Base-by-base conservation (phyloP, 495 filamentous ascomycete genomes). In the Pseudevernia furfuracea region DNA sequence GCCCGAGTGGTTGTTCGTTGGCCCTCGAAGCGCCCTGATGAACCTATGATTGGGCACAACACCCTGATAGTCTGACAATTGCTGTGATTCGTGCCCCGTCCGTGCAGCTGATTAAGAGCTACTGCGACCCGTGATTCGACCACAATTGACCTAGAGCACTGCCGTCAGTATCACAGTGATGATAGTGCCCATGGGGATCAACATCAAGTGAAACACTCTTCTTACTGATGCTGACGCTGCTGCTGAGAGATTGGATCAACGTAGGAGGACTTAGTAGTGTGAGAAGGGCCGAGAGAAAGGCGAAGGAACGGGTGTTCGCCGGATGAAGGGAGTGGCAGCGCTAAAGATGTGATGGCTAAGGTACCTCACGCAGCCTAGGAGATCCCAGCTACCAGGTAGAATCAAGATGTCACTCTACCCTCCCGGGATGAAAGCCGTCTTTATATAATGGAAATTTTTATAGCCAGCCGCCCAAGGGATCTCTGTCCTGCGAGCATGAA, bases 51-150 rank as follows among this genome's bases (percentile, higher is more conserved):
- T 44, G 65, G 58, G 30, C 61, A 48, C 34, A 60, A 39, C 48
- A 53, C 32, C 48, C 58, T 43, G 34, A 32, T 59, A 61, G 64
- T 43, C 38, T 60, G 61, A 67, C 48, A 63, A 28, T 38, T 11
- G 32, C 34, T 62, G 67, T 69, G 67, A 71, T 67, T 69, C 67
- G 69, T 58, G 61, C 64, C 62, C 59, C 61, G 53, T 60, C 61
- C 70, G 60, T 68, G 70, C 70, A 71, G 70, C 67, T 69, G 64
- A 69, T 59, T 67, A 69, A 69, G 56, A 34, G 36, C 36, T 43
- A 48, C 43, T 63, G 57, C 38, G 60, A 46, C 62, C 62, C 10
- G 36, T 66, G 67, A 68, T 69, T 71, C 63, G 67, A 69, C 66
- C 65, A 63, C 60, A n/a, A 32, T n/a, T 14, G 55, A 61, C 58